A percentile compares a stretch with the other conserved stretches of the same genome.
These are phyloP conservation scores for Nigrospora oryzae DNA, from an alignment of 2,329 filamentous ascomycete species.

Conservation along the genomic window DNA sequence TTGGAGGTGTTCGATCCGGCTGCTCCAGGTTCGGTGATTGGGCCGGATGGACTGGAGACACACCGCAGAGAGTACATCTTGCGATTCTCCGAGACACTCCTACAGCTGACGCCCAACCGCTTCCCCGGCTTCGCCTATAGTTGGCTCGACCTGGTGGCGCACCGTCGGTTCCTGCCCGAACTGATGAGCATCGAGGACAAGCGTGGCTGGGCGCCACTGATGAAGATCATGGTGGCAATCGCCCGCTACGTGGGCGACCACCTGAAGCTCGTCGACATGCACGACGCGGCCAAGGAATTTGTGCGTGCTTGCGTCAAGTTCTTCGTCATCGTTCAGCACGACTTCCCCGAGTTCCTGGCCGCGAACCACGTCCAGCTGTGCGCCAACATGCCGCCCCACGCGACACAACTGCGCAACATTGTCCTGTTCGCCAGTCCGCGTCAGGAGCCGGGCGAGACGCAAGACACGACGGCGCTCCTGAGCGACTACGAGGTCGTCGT, in stretches of 20 bases:
- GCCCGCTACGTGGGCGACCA: slow-evolving; percentile 70
- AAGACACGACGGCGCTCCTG: slow-evolving; percentile 69
- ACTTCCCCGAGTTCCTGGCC: slow-evolving; percentile 87
- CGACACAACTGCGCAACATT: slow-evolving; percentile 80
- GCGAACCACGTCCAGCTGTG: slow-evolving; percentile 80
- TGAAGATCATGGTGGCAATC: slow-evolving; percentile 63
- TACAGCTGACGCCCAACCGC: slow-evolving; percentile 65
- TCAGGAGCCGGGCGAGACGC: slow-evolving; percentile 68
- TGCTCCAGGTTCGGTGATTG: background rate
- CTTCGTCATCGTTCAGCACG: slow-evolving; percentile 79
- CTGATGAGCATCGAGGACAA: slow-evolving; percentile 62
- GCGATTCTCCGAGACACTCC: slow-evolving; percentile 61
- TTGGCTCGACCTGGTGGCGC: slow-evolving; percentile 76
- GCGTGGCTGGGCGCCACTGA: slow-evolving; percentile 68
- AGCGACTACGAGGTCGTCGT: slow-evolving; percentile 57
- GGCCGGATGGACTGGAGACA: slow-evolving; percentile 40
- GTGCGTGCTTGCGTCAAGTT: slow-evolving; percentile 80
- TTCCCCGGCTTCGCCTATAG: slow-evolving; percentile 78
- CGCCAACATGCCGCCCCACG: slow-evolving; percentile 73
- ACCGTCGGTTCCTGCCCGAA: slow-evolving; percentile 75
- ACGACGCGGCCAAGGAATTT: slow-evolving; percentile 67
- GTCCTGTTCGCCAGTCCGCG: slow-evolving; percentile 64
- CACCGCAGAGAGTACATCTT: slow-evolving; percentile 64
- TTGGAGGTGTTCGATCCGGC: slow-evolving; percentile 39
- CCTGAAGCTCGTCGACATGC: slow-evolving; percentile 63